These are phyloP conservation scores for Scutellaria minor DNA, from an alignment of 257 asterid species.

Conservation along the genomic window DNA sequence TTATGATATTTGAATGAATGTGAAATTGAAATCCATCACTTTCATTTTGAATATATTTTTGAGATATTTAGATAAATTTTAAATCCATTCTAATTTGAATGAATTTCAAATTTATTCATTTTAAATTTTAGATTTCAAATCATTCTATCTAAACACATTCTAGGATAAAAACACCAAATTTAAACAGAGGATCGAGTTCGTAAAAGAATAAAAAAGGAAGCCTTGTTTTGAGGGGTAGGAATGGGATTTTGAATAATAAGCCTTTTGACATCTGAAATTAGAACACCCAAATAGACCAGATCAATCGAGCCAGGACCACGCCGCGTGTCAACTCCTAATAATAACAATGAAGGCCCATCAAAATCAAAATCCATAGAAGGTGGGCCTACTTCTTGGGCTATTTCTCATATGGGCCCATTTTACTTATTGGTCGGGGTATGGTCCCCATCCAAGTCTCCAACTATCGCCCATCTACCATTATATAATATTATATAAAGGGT, in stretches of 20 bases:
- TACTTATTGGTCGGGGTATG: constrained; percentile 6
- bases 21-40: too few species aligned
- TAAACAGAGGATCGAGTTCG: too few species aligned
- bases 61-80: too few species aligned
- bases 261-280: neutral
- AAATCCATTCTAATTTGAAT: too few species aligned
- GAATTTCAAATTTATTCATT: too few species aligned
- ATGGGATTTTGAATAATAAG: neutral
- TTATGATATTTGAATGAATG: too few species aligned
- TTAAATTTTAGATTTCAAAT: too few species aligned
- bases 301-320: constrained; percentile 1
- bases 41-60: too few species aligned
- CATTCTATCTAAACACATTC: too few species aligned
- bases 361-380: neutral
- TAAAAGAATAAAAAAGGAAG: neutral
- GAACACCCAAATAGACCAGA: constrained; percentile 18
- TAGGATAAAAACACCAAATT: too few species aligned
- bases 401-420: neutral
- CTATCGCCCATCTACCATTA: neutral
- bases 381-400: constrained; percentile 7
- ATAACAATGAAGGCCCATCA: constrained; percentile 25
- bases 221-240: neutral
- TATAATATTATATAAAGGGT: too few species aligned
- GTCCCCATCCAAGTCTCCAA: neutral
- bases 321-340: constrained; percentile 9